These are phyloP conservation scores for Melastoma candidum DNA, from an alignment of 441 rosid species.

Conservation along the genomic window DNA sequence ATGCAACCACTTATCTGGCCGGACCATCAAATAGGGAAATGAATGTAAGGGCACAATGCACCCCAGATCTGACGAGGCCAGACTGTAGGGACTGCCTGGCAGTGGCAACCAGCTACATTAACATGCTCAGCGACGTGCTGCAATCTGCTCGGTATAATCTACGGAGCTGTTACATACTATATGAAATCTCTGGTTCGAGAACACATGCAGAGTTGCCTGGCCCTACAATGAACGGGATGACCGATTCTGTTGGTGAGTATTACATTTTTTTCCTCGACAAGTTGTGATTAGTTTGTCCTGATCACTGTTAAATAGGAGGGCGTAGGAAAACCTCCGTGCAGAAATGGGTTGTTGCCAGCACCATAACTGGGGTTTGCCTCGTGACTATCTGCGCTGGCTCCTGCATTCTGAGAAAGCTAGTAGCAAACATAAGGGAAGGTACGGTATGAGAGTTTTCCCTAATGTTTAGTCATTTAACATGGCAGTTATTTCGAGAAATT, in stretches of 20 bases:
- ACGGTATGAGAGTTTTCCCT: too few species aligned
- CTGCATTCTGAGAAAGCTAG: too few species aligned
- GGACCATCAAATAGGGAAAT: neutral
- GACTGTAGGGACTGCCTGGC: conserved; percentile 3
- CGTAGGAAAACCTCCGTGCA: too few species aligned
- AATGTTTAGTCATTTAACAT: too few species aligned
- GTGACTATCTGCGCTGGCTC: too few species aligned
- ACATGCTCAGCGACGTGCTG: neutral
- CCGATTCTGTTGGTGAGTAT: neutral
- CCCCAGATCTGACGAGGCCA: conserved; percentile 6
- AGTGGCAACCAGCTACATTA: neutral
- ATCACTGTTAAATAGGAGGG: too few species aligned
- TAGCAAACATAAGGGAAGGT: too few species aligned
- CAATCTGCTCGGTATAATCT: neutral
- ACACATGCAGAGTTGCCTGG: too few species aligned
- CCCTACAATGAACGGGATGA: rapidly evolving
- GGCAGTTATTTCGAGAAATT: too few species aligned
- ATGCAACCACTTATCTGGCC: neutral
- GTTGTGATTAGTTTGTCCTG: too few species aligned
- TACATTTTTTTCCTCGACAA: neutral
- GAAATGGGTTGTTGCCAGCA: too few species aligned
- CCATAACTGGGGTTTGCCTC: too few species aligned
- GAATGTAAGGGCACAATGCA: conserved; percentile 21
- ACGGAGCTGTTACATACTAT: neutral
- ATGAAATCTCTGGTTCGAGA: neutral